phyloP scores from a whole-genome alignment of 2,329 filamentous ascomycete genomes.

The Ophiostoma australiae region DNA sequence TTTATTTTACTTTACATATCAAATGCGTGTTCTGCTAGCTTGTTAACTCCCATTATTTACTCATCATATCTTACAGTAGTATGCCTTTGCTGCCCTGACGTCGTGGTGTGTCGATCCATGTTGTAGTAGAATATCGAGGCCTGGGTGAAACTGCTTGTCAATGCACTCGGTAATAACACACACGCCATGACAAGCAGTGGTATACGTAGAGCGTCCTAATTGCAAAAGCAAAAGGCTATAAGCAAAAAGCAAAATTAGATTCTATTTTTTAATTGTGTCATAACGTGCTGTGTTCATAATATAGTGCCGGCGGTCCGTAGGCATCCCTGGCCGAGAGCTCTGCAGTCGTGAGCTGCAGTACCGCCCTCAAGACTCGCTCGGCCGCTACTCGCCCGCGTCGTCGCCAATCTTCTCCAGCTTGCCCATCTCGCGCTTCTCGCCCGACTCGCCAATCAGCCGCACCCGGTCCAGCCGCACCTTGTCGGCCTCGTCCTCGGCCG shows the following conservation, averaged over 20 bases:
- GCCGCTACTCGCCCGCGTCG: not conserved
- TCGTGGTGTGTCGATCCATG: no score
- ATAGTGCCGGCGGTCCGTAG: not conserved
- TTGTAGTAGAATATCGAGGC: no score
- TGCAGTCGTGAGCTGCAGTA: not conserved
- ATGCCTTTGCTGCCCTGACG: no score
- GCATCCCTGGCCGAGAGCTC: not conserved
- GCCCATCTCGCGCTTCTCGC: slow-evolving; percentile 87
- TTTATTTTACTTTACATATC: not conserved
- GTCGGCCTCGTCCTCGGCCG: slow-evolving; percentile 77
- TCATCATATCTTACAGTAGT: not conserved
- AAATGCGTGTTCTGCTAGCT: not conserved
- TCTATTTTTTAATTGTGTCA: not conserved
- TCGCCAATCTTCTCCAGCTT: slow-evolving; percentile 94
- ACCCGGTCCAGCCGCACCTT: slow-evolving; percentile 78
- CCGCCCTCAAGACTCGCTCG: not conserved
- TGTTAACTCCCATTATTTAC: not conserved
- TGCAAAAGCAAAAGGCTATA: no score
- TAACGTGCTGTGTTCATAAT: not conserved
- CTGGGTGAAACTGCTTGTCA: no score
- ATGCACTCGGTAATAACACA: no score
- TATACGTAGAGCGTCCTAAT: no score
- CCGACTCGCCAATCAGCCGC: slow-evolving; percentile 77
- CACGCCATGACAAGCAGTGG: no score
- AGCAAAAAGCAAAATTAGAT: not conserved